These are phyloP conservation scores for Backusella mclennaniae DNA, from an alignment of 192 early-diverging fungal genomes.

Conservation along the genomic window DNA sequence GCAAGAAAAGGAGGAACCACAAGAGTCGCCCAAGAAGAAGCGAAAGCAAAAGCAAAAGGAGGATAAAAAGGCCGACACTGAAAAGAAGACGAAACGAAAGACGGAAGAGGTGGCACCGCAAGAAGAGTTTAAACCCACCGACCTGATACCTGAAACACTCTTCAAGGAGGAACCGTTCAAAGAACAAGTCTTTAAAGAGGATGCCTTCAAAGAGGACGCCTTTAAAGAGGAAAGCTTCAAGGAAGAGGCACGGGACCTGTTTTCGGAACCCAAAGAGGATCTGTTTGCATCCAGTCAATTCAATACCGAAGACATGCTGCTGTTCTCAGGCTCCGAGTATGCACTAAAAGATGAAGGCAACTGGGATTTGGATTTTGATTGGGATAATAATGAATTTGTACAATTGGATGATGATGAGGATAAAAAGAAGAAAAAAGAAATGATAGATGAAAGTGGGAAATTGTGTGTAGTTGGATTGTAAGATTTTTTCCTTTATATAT, in stretches of 20 bases:
- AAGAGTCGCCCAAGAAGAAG: neutral
- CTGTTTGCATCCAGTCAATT: neutral
- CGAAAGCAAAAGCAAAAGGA: neutral
- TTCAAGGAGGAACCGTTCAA: neutral
- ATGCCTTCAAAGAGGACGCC: no score
- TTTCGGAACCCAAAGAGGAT: neutral
- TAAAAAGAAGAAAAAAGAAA: neutral
- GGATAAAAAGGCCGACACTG: neutral
- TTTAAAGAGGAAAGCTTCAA: no score
- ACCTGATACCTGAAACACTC: neutral
- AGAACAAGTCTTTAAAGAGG: no score
- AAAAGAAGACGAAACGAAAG: neutral
- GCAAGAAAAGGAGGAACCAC: neutral
- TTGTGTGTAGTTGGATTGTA: constrained; percentile 13
- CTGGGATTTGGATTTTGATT: neutral
- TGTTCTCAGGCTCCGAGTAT: neutral
- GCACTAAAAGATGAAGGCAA: neutral
- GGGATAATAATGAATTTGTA: constrained; percentile 14
- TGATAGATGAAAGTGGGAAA: constrained; percentile 17
- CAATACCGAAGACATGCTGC: neutral
- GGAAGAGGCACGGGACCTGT: neutral
- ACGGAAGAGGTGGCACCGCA: neutral
- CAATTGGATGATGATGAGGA: neutral
- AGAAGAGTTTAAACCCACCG: neutral
- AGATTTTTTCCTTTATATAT: neutral